phyloP scores from a whole-genome alignment of 2,329 filamentous ascomycete genomes.

The Trichothecium roseum region DNA sequence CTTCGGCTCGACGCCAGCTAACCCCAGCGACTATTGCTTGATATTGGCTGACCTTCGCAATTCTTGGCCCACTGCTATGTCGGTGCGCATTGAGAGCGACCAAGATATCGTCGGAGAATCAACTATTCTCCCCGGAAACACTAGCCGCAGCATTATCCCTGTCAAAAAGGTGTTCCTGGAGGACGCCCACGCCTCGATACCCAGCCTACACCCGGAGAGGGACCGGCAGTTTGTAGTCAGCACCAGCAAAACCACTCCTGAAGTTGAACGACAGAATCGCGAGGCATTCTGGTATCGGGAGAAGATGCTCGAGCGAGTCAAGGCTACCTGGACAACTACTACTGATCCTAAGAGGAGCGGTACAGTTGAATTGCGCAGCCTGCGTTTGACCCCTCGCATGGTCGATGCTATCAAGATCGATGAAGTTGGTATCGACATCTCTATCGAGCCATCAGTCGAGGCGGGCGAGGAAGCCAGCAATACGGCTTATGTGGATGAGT shows the following conservation, averaged over 20 bases:
- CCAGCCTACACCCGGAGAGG: constrained; percentile 68
- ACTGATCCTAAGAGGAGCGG: constrained; percentile 47
- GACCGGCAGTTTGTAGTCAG: constrained; percentile 90
- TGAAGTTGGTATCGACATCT: constrained; percentile 60
- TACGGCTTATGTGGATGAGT: constrained; percentile 33
- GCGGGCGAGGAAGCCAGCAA: constrained; percentile 10
- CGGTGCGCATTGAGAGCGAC: constrained; percentile 49
- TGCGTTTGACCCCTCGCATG: constrained; percentile 67
- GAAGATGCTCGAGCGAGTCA: constrained; percentile 60
- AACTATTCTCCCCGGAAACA: constrained; percentile 54
- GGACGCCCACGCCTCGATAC: constrained; percentile 69
- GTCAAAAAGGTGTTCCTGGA: constrained; percentile 65
- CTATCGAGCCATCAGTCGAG: constrained; percentile 27
- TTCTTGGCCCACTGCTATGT: constrained; percentile 74
- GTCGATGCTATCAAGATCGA: constrained; percentile 74
- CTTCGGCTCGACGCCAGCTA: constrained; percentile 22
- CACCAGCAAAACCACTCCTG: constrained; percentile 65
- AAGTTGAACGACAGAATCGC: constrained; percentile 64
- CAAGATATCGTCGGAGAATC: constrained; percentile 40
- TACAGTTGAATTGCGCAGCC: constrained; percentile 62
- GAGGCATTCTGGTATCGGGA: constrained; percentile 92
- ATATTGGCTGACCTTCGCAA: constrained; percentile 79
- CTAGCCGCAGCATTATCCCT: constrained; percentile 65
- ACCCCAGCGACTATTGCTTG: constrained; percentile 59
- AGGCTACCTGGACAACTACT: constrained; percentile 58